Evolutionary conservation across 345 rosid genomes (phyloP), one percentile per base, ranked within the genome.

Genomic region (Eutrema yunnanense): DNA sequence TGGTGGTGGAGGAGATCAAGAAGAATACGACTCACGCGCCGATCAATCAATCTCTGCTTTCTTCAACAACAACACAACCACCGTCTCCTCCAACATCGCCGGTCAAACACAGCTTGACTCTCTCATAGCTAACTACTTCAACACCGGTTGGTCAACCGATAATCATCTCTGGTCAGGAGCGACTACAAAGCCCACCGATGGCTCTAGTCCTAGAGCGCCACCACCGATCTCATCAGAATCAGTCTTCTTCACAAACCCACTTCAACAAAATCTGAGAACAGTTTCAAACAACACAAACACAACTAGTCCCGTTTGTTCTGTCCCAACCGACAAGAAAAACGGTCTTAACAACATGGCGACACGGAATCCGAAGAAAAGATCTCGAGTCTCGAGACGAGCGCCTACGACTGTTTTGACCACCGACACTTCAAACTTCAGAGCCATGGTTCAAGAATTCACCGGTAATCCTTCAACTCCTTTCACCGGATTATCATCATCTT

Each of bases 371-470:
- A 94, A 89, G 86, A 94, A 94, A 81, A 85, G 98, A 78, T 82
- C 97, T 11, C 78, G 98, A 72, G 97, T 95, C 46, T 89, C 98
- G 1, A 81, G 95, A 84, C 84, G 97, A 67, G 97, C 97, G 30
- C 97, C 98, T 4, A 94, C 98, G 0, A 94, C 98, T 22, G 94
- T 94, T 49, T 65, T 94, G 66, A 89, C 90, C 19, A 94, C 98
- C 65, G 97, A 94, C 80, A 94, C 97, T 36, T 60, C 86, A 30
- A 94, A 94, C 80, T 94, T 94, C 82, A 80, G 96, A 73, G 96
- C 97, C 78, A 94, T 94, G 98, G 98, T 94, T 69, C 98, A 94
- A 69, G 97, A 94, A 46, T 94, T 94, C 69, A 94, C 98, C 2
- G 98, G 97, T 27, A 91, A 89, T 62, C 98, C 96, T 40, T 86